Base-by-base conservation (phyloP, 495 filamentous ascomycete species). In the Aspergillus nanangensis region DNA sequence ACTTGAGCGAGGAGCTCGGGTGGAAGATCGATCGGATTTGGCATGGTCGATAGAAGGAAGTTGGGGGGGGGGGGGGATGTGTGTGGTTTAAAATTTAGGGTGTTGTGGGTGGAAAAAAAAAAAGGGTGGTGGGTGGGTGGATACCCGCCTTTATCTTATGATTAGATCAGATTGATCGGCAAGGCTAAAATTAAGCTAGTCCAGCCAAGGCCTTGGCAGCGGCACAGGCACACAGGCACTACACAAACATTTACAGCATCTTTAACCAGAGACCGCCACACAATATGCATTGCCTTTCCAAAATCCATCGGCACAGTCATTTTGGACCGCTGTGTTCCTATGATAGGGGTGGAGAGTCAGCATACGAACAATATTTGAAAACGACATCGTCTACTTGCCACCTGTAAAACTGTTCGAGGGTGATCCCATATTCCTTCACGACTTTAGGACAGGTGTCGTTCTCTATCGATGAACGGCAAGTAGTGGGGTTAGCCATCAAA, bases 391-490 rank as follows among this genome's bases (percentile, higher is more conserved):
- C 33, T 18, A 36, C 14, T 2, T 50, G 38, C 50, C 18, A 67
- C 43, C n/a, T 48, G 50, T 47, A 41, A 17, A 51, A 51, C 19
- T 68, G 57, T 3, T 67, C 55, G 1, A 47, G 45, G 44, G 61
- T 70, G 43, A 52, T 56, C 23, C 18, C 23, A 17, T 45, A 41
- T 36, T 44, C 25, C 13, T 25, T 14, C 2, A 55, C 45, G 52
- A 50, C 36, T 11, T 10, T 14, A 4, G 15, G 10, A 20, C 41
- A 50, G 27, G 15, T 33, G n/a, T 50, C 36, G n/a, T 41, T 41
- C 33, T 36, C n/a, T 36, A 36, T 18, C 20, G 7, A 36, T 17
- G 15, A 1, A 5, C n/a, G 32, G 8, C n/a, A 19, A 18, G 5
- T n/a, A n/a, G n/a, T n/a, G n/a, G n/a, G n/a, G n/a, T n/a, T n/a